Conservation (phyloP, 768 basidiomycete species). For the Tylopilus vinaceipallidus region DNA sequence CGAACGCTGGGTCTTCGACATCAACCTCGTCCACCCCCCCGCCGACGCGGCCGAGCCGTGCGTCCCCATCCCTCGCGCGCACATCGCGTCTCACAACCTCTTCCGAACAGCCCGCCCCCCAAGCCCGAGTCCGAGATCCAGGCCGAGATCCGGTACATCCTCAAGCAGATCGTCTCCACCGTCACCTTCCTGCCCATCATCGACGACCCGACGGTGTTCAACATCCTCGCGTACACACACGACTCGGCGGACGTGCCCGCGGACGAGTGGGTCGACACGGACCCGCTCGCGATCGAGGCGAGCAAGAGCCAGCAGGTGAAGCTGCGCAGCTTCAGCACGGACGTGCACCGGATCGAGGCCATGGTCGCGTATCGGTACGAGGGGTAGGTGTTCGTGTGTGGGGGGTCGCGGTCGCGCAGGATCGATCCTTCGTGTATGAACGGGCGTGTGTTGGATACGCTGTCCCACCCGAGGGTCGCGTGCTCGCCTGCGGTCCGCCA, state of each 20-base stretch:
- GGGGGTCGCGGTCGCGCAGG: too few species aligned
- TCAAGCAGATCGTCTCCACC: conserved; percentile 97
- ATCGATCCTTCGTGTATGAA: too few species aligned
- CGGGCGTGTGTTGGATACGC: too few species aligned
- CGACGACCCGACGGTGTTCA: conserved; percentile 94
- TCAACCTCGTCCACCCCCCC: conserved; percentile 75
- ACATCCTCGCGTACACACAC: conserved; percentile 93
- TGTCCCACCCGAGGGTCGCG: too few species aligned
- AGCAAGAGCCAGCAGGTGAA: conserved; percentile 93
- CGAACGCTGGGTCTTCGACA: conserved; percentile 98
- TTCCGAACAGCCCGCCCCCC: conserved; percentile 41
- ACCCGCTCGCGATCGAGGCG: conserved; percentile 88
- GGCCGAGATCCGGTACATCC: conserved; percentile 94
- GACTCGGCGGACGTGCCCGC: conserved; percentile 90
- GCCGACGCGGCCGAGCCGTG: conserved; percentile 50
- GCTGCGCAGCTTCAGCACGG: conserved; percentile 94
- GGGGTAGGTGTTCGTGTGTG: too few species aligned
- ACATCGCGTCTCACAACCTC: too few species aligned
- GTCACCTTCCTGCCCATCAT: conserved; percentile 96
- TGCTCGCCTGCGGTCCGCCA: too few species aligned
- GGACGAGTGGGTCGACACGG: conserved; percentile 95
- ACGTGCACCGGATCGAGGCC: conserved; percentile 95
- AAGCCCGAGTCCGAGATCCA: conserved; percentile 90
- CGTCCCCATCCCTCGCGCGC: conserved; percentile 30
- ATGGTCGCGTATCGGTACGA: conserved; percentile 98